phyloP scores from a whole-genome alignment of 164 flowering plant genomes.

The Tetracentron sinense region DNA sequence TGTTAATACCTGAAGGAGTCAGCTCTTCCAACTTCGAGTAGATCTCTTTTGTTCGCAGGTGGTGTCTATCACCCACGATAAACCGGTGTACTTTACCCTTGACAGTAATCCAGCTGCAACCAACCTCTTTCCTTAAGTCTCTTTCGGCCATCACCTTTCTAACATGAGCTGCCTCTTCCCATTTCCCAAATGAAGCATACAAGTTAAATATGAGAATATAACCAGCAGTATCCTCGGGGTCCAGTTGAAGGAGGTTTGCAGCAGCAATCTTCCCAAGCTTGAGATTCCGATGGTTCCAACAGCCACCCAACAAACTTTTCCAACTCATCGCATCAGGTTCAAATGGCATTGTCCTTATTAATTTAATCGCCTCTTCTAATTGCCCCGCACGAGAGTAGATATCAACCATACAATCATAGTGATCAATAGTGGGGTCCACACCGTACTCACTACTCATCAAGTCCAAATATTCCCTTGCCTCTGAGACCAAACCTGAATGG shows the following conservation, averaged over 20 bases:
- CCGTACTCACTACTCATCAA: conserved; percentile 39
- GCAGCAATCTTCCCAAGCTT: conserved; percentile 46
- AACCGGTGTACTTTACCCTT: conserved; percentile 48
- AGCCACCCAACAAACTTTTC: conserved; percentile 51
- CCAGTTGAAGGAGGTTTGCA: conserved; percentile 34
- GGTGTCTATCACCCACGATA: conserved; percentile 55
- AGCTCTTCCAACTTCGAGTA: conserved; percentile 45
- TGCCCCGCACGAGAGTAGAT: conserved; percentile 51
- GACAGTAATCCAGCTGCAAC: conserved; percentile 53
- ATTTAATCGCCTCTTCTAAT: conserved; percentile 38
- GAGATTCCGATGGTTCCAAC: conserved; percentile 38
- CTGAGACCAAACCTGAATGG: conserved; percentile 45
- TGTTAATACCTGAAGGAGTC: not conserved
- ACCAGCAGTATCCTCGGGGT: conserved; percentile 41
- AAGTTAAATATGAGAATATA: conserved; percentile 48
- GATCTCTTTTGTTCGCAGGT: conserved; percentile 43
- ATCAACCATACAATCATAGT: conserved; percentile 55
- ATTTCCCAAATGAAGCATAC: conserved; percentile 38
- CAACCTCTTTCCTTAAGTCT: conserved; percentile 42
- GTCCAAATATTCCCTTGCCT: conserved; percentile 36
- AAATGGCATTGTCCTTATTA: conserved; percentile 41
- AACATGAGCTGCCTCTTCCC: conserved; percentile 45
- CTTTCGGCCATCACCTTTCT: conserved; percentile 46
- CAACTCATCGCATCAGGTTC: conserved; percentile 50
- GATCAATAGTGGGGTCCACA: conserved; percentile 47